Evolutionary conservation across 495 filamentous ascomycete genomes (phyloP), one percentile per base, ranked within the genome.

Genomic region (Penicillium cosmopolitanum): DNA sequence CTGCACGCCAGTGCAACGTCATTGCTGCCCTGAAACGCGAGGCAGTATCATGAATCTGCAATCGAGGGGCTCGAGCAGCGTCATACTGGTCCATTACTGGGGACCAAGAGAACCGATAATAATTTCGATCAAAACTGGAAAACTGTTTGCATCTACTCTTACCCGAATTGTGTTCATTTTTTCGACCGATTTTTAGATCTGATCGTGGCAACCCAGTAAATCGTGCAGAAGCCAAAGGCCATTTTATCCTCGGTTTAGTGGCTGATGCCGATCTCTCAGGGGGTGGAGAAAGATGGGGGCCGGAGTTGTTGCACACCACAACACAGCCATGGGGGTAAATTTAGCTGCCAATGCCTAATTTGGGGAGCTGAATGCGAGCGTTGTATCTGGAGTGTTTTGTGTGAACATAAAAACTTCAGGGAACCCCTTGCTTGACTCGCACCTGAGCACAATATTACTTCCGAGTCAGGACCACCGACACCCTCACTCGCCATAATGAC

Each of bases 201-300:
- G 28, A 31, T 31, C 23, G 28, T 8, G 8, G 28, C 8, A 3
- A 1, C 5, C 6, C 5, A 6, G 19, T 35, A 9, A 43, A 28
- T 28, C 5, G 28, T 46, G 25, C 3, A 33, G n/a, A 31, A 48
- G 18, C 6, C 23, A n/a, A 31, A 13, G 42, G 25, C 53, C 53
- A 55, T 47, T 56, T 56, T 44, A 35, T 48, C 40, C 44, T 48
- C 16, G 53, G 43, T 43, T 56, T 56, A 56, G 53, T 19, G 53
- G 53, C 46, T 28, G 7, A 28, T 28, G 46, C 21, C 46, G 46
- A 48, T 48, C 46, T 5, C 46, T 48, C 18, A 12, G 23, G 42
- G 42, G 42, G 46, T 48, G 46, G 46, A 48, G 46, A 48, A 48
- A 25, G 19, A 12, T 28, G 19, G 46, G 46, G 46, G 46, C 46